Evolutionary conservation across 1,139 yeast species (phyloP), one percentile per base, ranked within the genome.

Genomic region (Diutina ranongensis): DNA sequence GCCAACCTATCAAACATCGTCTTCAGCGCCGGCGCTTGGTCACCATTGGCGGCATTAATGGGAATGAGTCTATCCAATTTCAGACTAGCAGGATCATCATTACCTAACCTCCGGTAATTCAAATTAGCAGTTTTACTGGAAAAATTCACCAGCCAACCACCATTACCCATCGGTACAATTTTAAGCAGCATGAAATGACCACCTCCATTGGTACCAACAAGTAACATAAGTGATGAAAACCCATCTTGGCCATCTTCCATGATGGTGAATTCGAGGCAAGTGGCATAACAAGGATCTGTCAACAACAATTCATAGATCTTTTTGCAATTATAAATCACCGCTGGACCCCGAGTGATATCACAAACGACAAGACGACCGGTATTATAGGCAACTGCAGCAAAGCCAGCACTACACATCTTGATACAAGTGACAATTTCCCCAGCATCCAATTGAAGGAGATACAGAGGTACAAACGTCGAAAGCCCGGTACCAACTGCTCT

Each of bases 331-430:
- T 70, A 76, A 28, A 89, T 83, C 2, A 86, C 68, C 0, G 88
- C 87, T 1, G 95, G 95, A 0, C 94, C 95, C 49, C 97, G 71
- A 48, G 87, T 71, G 13, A 68, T 59, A 62, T 92, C 97, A 51
- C 94, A 66, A 0, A 92, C 81, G 3, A 83, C 63, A 31, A 92
- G 54, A 40, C 79, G 72, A 21, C 98, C 98, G 13, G 82, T 76
- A 45, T 74, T 74, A 59, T 85, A 88, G 0, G 85, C 95, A 45
- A 86, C 67, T 0, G 88, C 95, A 4, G 84, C 86, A 65, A 92
- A 88, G 0, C 97, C 97, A 45, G 87, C 70, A 51, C 83, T 76
- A 51, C 89, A 80, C 60, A 84, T 74, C 47, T 73, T 72, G 45
- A 89, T 54, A 1, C 85, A 75, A 0, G 89, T 69, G 3, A 84